These are phyloP conservation scores for Rhizophagus sp. DNA, from an alignment of 192 early-diverging fungal genomes.

Conservation along the genomic window DNA sequence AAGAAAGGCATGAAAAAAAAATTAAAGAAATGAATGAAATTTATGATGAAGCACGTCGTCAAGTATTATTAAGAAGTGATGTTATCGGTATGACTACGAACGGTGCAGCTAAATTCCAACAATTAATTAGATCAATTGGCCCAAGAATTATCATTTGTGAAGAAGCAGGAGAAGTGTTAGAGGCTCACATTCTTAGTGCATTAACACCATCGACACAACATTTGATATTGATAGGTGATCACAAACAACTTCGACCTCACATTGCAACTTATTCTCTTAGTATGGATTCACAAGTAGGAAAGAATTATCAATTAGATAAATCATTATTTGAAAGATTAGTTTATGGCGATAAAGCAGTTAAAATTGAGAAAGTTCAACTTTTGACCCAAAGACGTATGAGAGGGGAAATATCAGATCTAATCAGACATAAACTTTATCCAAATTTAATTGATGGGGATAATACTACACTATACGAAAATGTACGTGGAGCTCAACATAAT, in stretches of 20 bases:
- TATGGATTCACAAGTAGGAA: slow-evolving; percentile 38
- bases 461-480: slow-evolving; percentile 34
- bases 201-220: slow-evolving; percentile 51
- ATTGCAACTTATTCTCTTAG: slow-evolving; percentile 19
- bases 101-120: slow-evolving; percentile 56
- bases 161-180: slow-evolving; percentile 61
- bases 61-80: slow-evolving; percentile 30
- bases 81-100: slow-evolving; percentile 64
- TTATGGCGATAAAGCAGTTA: slow-evolving; percentile 13
- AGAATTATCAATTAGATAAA: slow-evolving; percentile 45
- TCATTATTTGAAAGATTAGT: slow-evolving; percentile 54
- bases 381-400: slow-evolving; percentile 54
- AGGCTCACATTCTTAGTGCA: slow-evolving; percentile 54
- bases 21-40: slow-evolving; percentile 30
- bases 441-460: slow-evolving; percentile 41
- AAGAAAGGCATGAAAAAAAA: background rate
- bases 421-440: slow-evolving; percentile 49
- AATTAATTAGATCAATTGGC: slow-evolving; percentile 30
- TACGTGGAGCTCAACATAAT: slow-evolving; percentile 45
- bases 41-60: slow-evolving; percentile 37
- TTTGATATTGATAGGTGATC: slow-evolving; percentile 57
- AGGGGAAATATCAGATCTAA: slow-evolving; percentile 47
- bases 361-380: background rate
- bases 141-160: slow-evolving; percentile 58
- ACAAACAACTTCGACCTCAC: slow-evolving; percentile 24